phyloP scores from a whole-genome alignment of 176 grass and related monocot genomes.

The Miscanthus lutarioriparius region DNA sequence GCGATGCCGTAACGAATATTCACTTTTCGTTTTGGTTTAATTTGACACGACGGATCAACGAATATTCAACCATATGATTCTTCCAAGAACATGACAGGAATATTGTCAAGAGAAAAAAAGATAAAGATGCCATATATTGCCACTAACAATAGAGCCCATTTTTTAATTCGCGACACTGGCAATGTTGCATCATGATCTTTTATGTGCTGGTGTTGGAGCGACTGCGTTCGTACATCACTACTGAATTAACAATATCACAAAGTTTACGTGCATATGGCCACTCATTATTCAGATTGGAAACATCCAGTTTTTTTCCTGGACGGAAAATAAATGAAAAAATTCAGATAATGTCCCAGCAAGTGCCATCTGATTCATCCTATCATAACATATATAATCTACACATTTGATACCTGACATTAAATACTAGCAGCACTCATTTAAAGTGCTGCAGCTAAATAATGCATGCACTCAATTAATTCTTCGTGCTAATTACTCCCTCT shows the following conservation, averaged over 20 bases:
- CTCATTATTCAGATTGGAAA: neutral
- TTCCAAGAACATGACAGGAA: neutral
- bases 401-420: neutral
- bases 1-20: slow-evolving; percentile 6
- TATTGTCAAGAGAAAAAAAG: neutral
- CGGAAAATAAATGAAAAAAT: neutral
- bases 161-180: neutral
- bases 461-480: neutral
- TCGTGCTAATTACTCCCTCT: no score
- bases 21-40: neutral
- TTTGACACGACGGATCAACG: neutral
- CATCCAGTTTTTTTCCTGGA: neutral
- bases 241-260: neutral
- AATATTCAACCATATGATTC: slow-evolving; percentile 26
- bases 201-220: neutral
- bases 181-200: neutral
- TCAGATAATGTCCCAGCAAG: neutral
- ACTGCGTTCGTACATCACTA: neutral
- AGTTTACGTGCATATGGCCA: neutral
- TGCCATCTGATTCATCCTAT: neutral
- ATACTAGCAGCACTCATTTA: neutral
- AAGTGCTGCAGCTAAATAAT: neutral
- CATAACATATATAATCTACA: no score
- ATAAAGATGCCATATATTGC: neutral
- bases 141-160: neutral